Evolutionary conservation across 306 rosid species (phyloP).

Genomic region (Canavalia ensiformis): DNA sequence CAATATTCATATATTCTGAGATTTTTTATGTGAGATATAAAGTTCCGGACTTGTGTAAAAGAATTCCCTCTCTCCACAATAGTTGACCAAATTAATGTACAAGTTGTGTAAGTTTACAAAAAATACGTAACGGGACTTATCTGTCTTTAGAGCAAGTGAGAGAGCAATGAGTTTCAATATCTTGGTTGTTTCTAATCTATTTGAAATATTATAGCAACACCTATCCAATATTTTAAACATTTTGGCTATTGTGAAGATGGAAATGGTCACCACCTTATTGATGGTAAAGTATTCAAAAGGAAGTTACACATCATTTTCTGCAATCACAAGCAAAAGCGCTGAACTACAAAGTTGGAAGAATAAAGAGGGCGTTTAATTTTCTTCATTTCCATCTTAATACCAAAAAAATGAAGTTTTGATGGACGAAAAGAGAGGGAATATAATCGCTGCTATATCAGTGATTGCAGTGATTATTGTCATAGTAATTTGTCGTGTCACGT

Average conservation of each 20-base stretch:
- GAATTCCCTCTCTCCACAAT: too few species aligned
- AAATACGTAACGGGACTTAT: background rate
- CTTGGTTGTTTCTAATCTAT: conserved; percentile 30
- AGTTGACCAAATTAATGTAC: background rate
- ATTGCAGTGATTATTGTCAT: conserved; percentile 57
- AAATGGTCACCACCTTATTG: conserved; percentile 23
- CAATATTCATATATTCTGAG: too few species aligned
- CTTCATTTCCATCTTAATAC: background rate
- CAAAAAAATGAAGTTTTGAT: conserved; percentile 55
- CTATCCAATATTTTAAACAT: conserved; percentile 18
- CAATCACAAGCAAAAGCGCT: background rate
- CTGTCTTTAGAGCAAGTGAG: conserved; percentile 9
- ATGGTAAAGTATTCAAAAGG: background rate
- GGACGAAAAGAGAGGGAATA: conserved; percentile 78
- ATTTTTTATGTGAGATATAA: too few species aligned
- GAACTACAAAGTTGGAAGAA: background rate
- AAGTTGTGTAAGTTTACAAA: background rate
- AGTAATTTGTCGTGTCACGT: conserved; percentile 57
- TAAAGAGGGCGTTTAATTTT: background rate
- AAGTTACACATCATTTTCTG: background rate
- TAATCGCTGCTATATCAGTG: conserved; percentile 54
- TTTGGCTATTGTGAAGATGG: background rate
- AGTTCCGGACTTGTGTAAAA: too few species aligned
- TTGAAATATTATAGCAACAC: background rate
- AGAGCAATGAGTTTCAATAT: background rate